Evolutionary conservation across 352 stramenopile genomes (phyloP), one percentile per base, ranked within the genome.

Genomic region (Pythium biforme): DNA sequence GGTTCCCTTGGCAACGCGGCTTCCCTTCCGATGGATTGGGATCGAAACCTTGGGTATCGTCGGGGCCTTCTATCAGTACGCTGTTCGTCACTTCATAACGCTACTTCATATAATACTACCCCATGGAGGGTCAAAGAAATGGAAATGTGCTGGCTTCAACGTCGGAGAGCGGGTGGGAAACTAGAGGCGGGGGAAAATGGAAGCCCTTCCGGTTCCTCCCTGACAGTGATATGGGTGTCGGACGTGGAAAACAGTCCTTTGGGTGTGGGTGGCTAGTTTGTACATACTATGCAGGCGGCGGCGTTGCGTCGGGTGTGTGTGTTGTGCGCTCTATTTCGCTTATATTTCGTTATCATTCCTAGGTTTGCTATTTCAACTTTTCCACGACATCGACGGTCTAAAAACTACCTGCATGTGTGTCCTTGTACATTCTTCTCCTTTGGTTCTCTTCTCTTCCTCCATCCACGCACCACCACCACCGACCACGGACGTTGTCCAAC

Each of bases 31-130:
- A 55, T 20, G 19, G 26, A 59, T 25, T n/a, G 1, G 37, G 37
- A 43, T 43, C 37, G 37, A 43, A 14, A 20, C 14, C 4, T 17
- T 8, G 9, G 31, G 31, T 37, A 34, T 10, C 4, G 5, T 34
- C 29, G 10, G 10, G 29, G 4, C 5, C 5, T 10, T 10, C 29
- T 10, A 37, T 8, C 31, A n/a, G n/a, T n/a, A n/a, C 31, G n/a
- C 12, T 4, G 19, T 43, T 7, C 37, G 37, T 23, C 22, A 70
- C 56, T 70, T 70, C 56, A 70, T 66, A 62, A 19, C 25, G 64
- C 20, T 59, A 70, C 64, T 70, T 70, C 34, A 50, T 8, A 27
- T 2, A 58, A 57, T 64, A 45, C 19, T 22, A 20, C 26, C 45
- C 37, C 52, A 40, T 53, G 33, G 40, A 14, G 40, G 40, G 25